These are phyloP conservation scores for Pseudogymnoascus sp. DNA, from an alignment of 2,329 filamentous ascomycete genomes.

Conservation along the genomic window DNA sequence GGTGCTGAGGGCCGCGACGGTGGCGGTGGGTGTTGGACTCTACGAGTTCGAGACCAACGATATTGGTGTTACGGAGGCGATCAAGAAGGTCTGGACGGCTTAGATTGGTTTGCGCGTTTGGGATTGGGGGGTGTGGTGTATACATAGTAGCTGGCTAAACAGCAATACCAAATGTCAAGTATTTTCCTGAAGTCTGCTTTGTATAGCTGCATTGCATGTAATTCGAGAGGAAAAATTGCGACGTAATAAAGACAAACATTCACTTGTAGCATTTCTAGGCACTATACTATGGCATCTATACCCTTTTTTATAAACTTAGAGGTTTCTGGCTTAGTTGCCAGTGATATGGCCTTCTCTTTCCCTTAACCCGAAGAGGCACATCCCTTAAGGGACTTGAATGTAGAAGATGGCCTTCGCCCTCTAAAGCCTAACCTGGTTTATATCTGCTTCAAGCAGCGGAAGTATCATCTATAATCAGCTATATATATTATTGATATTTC, in stretches of 20 bases:
- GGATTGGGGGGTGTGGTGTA: conserved; percentile 1
- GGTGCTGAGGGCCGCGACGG: conserved; percentile 69
- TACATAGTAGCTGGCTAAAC: conserved; percentile 6
- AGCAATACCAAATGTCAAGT: conserved; percentile 4
- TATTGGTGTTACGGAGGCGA: conserved; percentile 81
- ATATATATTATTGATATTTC: neutral
- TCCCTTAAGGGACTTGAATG: neutral
- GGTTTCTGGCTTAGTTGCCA: neutral
- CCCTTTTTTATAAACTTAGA: neutral
- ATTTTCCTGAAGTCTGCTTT: neutral
- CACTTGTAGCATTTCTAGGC: neutral
- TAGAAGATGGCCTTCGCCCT: neutral
- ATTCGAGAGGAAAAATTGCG: neutral
- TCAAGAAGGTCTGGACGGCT: conserved; percentile 86
- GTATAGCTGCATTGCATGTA: neutral
- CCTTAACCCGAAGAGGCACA: neutral
- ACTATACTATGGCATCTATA: neutral
- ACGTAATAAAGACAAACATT: too few species aligned
- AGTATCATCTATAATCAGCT: neutral
- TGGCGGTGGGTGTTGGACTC: conserved; percentile 75
- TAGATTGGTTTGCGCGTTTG: conserved; percentile 30
- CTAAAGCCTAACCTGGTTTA: neutral
- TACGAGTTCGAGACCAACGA: conserved; percentile 99
- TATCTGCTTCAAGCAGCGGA: neutral
- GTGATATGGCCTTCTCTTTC: neutral